Evolutionary conservation across 202 grass and related monocot genomes (phyloP), one percentile per base, ranked within the genome.

Genomic region (Miscanthus sacchariflorus): DNA sequence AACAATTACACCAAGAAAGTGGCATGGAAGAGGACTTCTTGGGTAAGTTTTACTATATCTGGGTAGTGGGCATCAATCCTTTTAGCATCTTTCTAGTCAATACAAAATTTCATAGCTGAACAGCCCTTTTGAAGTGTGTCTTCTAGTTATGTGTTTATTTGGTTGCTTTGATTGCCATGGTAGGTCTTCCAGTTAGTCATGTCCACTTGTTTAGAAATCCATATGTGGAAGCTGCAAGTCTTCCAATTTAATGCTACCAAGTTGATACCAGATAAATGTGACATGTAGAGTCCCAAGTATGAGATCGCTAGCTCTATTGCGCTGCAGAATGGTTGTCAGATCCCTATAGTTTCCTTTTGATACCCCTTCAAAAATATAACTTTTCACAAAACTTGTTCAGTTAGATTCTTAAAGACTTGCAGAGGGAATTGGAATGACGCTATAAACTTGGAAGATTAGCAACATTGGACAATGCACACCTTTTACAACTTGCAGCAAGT

Each of bases 21-120:
- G 97, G 97, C 70, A 84, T 63, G 97, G 97, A 77, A 90, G 91
- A 89, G 97, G 93, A 58, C 91, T 97, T 77, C 78, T 99, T 74
- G 94, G 97, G 97, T 99, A 95, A 80, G 87, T 35, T 77, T 89
- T 83, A 85, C 72, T 80, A 69, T 24, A 74, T 38, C 73, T 73
- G 66, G 13, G 23, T 80, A 18, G n/a, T 64, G n/a, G 18, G 9
- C 64, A 30, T 78, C 24, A 14, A 11, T 59, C 45, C 17, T 86
- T 80, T 5, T 80, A 49, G 79, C 70, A n/a, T 0, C 0, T 35
- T 83, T 80, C 17, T 76, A 54, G 30, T 46, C 78, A 61, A 72
- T 73, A 48, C 18, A 68, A 27, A 83, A 25, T 36, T 24, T 43
- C 33, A 54, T 67, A 56, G 58, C 42, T 46, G 15, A 64, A 70